Percentiles rank a stretch among this genome's conserved stretches.
phyloP scores from a whole-genome alignment of 2,329 filamentous ascomycete genomes.

The Aspergillus calidoustus region DNA sequence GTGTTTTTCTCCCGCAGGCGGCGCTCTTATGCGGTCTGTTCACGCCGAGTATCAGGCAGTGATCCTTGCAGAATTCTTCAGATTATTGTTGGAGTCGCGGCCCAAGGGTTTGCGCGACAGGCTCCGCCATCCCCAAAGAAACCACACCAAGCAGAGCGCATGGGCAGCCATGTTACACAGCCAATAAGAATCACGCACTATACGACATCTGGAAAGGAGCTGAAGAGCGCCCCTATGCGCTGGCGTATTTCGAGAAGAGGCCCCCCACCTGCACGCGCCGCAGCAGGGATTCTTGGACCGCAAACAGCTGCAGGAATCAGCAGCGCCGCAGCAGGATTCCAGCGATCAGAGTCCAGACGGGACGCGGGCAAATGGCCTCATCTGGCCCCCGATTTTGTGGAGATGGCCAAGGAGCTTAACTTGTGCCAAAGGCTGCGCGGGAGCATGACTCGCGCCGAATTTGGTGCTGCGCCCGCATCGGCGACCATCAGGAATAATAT shows the following conservation, averaged over 20 bases:
- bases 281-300: not conserved
- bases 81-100: too few species aligned
- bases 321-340: not conserved
- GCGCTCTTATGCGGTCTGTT: too few species aligned
- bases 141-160: not conserved
- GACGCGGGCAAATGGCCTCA: not conserved
- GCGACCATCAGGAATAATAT: slow-evolving; percentile 1
- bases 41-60: too few species aligned
- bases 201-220: not conserved
- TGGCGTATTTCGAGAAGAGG: not conserved
- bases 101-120: not conserved
- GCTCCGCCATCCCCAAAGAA: not conserved
- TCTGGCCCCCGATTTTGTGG: not conserved
- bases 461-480: not conserved
- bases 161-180: not conserved
- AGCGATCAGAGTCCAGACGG: not conserved
- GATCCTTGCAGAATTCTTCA: too few species aligned
- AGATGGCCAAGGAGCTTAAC: not conserved
- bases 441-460: not conserved
- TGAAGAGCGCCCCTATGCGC: not conserved
- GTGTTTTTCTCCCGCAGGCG: too few species aligned
- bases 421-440: not conserved
- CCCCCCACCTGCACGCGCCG: not conserved
- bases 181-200: not conserved
- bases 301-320: slow-evolving; percentile 20